Percentiles rank a stretch among this genome's conserved stretches.
These are phyloP conservation scores for Trichoderma semiorbis DNA, from an alignment of 2,329 filamentous ascomycete species.

Conservation along the genomic window DNA sequence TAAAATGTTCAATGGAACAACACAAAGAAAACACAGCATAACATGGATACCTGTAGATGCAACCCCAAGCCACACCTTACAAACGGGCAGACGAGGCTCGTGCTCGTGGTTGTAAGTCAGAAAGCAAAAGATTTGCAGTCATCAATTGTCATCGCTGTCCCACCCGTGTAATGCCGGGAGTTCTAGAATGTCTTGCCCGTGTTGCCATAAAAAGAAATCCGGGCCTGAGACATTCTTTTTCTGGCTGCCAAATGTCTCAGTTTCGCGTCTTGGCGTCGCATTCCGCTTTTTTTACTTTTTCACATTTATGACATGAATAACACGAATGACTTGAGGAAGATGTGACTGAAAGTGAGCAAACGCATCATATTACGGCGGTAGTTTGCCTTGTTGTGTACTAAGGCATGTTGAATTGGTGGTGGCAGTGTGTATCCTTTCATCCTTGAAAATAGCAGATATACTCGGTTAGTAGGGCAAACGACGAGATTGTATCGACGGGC, in stretches of 20 bases:
- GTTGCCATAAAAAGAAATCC: not conserved
- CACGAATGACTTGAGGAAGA: not conserved
- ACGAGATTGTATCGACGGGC: not conserved
- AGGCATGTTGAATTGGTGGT: not conserved
- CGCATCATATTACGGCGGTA: not conserved
- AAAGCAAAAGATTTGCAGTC: not conserved
- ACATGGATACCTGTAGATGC: not conserved
- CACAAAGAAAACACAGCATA: not conserved
- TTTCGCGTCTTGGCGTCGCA: not conserved
- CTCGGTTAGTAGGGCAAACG: not conserved
- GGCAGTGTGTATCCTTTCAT: not conserved
- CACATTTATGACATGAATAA: not conserved
- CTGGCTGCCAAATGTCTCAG: not conserved
- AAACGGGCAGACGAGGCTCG: not conserved
- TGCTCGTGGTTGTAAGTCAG: not conserved
- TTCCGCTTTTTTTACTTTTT: not conserved
- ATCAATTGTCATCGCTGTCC: not conserved
- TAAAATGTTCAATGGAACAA: not conserved
- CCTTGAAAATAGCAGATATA: not conserved
- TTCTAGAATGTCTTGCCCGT: constrained; percentile 1
- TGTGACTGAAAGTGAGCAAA: not conserved
- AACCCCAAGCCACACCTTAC: not conserved
- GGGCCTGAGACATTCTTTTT: not conserved
- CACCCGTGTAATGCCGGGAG: not conserved
- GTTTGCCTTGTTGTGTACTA: not conserved